These are phyloP conservation scores for Xylaria sp. DNA, from an alignment of 2,329 filamentous ascomycete genomes.

Conservation along the genomic window DNA sequence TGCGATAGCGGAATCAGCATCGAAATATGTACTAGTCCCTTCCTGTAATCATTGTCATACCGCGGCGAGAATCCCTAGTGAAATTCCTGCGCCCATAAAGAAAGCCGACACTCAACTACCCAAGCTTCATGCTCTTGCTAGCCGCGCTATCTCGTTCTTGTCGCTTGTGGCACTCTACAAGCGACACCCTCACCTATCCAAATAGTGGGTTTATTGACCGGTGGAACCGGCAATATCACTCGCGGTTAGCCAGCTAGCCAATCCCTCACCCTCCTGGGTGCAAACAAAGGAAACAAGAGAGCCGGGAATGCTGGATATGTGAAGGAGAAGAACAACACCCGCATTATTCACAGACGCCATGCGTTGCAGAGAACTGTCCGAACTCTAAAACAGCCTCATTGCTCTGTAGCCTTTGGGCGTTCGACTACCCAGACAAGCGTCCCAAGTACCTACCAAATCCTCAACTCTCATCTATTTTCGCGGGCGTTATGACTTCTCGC, in stretches of 20 bases:
- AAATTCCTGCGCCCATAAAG: conserved; percentile 10
- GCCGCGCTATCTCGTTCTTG: conserved; percentile 41
- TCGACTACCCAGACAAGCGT: conserved; percentile 39
- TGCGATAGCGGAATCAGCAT: conserved; percentile 50
- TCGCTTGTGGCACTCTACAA: conserved; percentile 28
- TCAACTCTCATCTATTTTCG: conserved; percentile 8
- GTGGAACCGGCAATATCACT: conserved; percentile 44
- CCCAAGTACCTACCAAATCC: conserved; percentile 12
- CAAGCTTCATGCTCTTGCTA: conserved; percentile 10
- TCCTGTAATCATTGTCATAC: conserved; percentile 35
- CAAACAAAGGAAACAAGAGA: conserved; percentile 37
- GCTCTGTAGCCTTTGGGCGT: conserved; percentile 23
- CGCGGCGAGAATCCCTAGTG: conserved; percentile 33
- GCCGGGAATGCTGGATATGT: conserved; percentile 25
- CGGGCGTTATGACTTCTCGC: conserved; percentile 46
- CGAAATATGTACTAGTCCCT: conserved; percentile 39
- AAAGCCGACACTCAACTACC: conserved; percentile 6
- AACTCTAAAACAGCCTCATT: conserved; percentile 32
- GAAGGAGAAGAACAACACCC: conserved; percentile 14
- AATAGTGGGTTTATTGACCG: conserved; percentile 39
- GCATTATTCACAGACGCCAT: conserved; percentile 37
- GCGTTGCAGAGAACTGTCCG: conserved; percentile 36
- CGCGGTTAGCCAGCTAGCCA: conserved; percentile 42
- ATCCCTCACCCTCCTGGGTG: conserved; percentile 31
- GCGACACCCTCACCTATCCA: conserved; percentile 33